Base-by-base conservation (phyloP, 495 filamentous ascomycete species). In the Gamarada debralockiae region DNA sequence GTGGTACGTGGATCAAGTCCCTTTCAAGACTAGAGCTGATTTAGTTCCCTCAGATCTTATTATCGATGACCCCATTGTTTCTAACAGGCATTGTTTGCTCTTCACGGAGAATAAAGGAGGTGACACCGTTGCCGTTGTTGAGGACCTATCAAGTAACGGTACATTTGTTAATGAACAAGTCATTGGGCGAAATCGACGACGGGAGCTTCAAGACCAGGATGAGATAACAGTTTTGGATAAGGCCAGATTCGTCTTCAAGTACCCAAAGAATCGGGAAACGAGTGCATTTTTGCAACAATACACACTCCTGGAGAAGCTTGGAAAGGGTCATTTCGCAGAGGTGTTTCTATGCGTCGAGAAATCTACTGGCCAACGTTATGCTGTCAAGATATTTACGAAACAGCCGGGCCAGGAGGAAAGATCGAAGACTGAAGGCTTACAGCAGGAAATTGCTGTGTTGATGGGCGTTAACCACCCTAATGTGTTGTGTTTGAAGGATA, bases 401-500 rank as follows among this genome's bases (percentile, higher is more conserved):
- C 80, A 85, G 10, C 74, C 83, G 0, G 84, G 85, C 13, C 80
- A 85, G 31, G 90, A 89, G 9, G 91, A 96, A 52, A 80, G 81
- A 50, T 86, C 87, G 21, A 91, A 89, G 67, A 82, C 84, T 5
- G 89, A 95, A 42, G 82, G 90, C 13, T 69, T 97, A 50, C 89
- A 96, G 66, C 91, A 97, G 63, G 93, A 99, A 63, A 93, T 99
- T 64, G 93, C 87, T 24, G 89, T 97, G 14, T 70, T 99, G 52
- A 97, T 95, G 91, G 80, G 92, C 10, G 89, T 99, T 52, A 92
- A 89, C 63, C 95, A 99, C 66, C 89, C 89, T n/a, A 93, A 95
- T 55, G 75, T 99, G 31, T 75, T 99, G 7, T 97, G 91, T 67
- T 76, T 99, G 31, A 96, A 95, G 66, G 92, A 95, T 52, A 95